These are phyloP conservation scores for Symbiodinium pilosum DNA, from an alignment of 73 alveolate species.

Conservation along the genomic window DNA sequence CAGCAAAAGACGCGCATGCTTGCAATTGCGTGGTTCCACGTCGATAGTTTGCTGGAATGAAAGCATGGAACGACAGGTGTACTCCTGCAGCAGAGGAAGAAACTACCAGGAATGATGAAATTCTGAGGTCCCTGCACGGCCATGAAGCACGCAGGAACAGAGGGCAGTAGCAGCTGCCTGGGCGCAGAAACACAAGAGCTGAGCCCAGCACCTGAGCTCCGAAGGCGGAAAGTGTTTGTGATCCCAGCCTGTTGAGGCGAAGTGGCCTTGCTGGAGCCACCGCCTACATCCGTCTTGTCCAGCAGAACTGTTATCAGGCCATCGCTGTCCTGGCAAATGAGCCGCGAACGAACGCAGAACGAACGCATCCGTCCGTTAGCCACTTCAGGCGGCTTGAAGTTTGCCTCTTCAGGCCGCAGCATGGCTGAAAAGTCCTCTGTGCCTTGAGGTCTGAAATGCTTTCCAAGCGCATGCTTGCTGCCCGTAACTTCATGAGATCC, in stretches of 20 bases:
- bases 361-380: not conserved
- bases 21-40: too few species aligned
- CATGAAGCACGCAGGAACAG: conserved; percentile 85
- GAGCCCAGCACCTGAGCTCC: too few species aligned
- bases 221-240: too few species aligned
- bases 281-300: conserved; percentile 70
- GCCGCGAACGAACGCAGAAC: not conserved
- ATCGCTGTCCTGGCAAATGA: not conserved
- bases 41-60: too few species aligned
- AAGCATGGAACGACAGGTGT: too few species aligned
- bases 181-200: too few species aligned
- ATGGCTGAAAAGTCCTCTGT: conserved; percentile 4
- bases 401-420: not conserved
- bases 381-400: not conserved
- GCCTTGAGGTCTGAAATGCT: not conserved
- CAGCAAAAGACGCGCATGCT: too few species aligned
- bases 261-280: conserved; percentile 69
- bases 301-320: not conserved
- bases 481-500: not conserved
- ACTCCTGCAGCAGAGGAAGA: too few species aligned
- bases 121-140: conserved; percentile 15
- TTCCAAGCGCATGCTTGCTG: too few species aligned
- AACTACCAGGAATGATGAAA: too few species aligned
- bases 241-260: conserved; percentile 72
- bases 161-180: conserved; percentile 37